Base-by-base conservation (phyloP, 805 yeast genomes). In the Lachancea meyersii region DNA sequence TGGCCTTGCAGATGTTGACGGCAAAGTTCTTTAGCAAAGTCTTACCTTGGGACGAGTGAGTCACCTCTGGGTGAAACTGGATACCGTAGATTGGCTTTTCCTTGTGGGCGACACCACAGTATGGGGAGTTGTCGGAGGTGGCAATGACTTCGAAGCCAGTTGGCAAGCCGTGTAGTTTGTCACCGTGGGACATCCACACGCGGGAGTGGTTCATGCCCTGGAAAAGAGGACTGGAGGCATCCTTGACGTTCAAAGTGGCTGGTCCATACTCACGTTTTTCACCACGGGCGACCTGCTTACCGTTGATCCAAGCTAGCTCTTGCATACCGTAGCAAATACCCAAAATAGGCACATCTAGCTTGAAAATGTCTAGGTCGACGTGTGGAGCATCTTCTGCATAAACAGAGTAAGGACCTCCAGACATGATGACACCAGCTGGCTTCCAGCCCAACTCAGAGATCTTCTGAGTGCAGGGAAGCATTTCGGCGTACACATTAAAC, bases 141-240 rank as follows among this genome's bases (percentile, higher is more conserved):
- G 97, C 98, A 48, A 89, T 87, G 47, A 84, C 77, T 65, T 82
- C 79, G 77, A 79, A 93, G 31, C 94, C 96, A 35, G 76, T 75
- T 57, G 98, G 98, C 54, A 93, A 76, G 41, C 91, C 85, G 57
- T 80, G 80, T 60, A 93, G 76, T 74, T 93, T 93, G 71, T 93
- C 98, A 61, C 96, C 96, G 68, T 93, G 98, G 38, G 97, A 89
- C 98, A 93, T 93, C 98, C 98, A 93, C 49, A 93, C 97, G 65
- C 83, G 89, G 46, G 95, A 87, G 71, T 93, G 83, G 67, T 88
- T 94, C 55, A 93, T 86, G 48, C 82, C 96, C 50, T 80, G 73
- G 69, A 93, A 93, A 49, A 93, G 72, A 17, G 85, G 79, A 65
- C 86, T 79, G 17, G 67, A 44, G 32, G 68, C 50, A 61, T 86